These are phyloP conservation scores for Solanum dulcamara DNA, from an alignment of 257 asterid genomes.

Conservation along the genomic window DNA sequence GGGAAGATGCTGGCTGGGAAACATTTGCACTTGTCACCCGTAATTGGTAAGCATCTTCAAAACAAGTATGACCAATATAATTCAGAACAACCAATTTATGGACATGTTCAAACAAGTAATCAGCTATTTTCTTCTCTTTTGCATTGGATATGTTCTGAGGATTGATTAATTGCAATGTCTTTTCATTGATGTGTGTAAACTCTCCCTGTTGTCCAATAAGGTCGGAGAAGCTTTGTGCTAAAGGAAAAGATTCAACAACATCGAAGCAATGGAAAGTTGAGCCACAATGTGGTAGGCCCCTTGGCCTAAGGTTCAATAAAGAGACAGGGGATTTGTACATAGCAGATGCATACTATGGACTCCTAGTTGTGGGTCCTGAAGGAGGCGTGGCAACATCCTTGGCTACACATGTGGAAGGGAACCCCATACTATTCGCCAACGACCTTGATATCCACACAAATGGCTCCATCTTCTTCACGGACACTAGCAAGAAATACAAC, in stretches of 20 bases:
- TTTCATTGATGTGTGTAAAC: not conserved
- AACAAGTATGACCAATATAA: not conserved
- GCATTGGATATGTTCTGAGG: not conserved
- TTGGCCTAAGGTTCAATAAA: constrained; percentile 69
- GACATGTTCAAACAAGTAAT: not conserved
- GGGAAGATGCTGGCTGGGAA: constrained; percentile 64
- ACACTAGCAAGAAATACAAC: constrained; percentile 70
- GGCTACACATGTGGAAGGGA: constrained; percentile 50
- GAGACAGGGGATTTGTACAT: constrained; percentile 58
- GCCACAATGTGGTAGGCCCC: constrained; percentile 72
- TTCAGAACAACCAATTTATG: not conserved
- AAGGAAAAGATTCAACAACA: constrained; percentile 64
- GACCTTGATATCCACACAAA: constrained; percentile 77
- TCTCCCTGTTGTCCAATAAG: constrained; percentile 12
- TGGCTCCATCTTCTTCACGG: constrained; percentile 91
- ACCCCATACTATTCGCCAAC: constrained; percentile 78
- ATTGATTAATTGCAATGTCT: not conserved
- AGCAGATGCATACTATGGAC: constrained; percentile 85
- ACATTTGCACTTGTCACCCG: constrained; percentile 69
- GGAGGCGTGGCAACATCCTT: constrained; percentile 69
- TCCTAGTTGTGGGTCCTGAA: constrained; percentile 61
- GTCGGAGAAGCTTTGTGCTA: constrained; percentile 56
- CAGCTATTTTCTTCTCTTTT: not conserved
- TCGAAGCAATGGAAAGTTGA: constrained; percentile 67
- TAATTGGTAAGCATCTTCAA: constrained; percentile 37